Base-by-base conservation (phyloP, 768 basidiomycete genomes). In the Podaxis sp. region DNA sequence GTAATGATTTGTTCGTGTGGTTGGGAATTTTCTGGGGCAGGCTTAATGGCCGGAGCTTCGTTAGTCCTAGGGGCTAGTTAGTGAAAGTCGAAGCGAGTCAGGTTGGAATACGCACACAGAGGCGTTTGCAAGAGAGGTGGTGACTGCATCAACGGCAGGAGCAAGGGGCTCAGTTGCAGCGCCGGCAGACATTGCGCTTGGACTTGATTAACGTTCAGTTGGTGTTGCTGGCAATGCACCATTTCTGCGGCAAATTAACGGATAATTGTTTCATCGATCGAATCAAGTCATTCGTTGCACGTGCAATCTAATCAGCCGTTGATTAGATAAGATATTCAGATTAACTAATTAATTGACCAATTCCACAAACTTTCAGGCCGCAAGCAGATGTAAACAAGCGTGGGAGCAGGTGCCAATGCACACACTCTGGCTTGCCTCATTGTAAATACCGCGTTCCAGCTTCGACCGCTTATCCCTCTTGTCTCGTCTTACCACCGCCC, bases 1-100 rank as follows among this genome's bases (percentile, higher is more conserved):
- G 97, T 99, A 50, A 99, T 89, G 58, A 95, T 82, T 74, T 98
- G 96, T 54, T 79, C 82, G 56, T 80, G 76, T 24, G 69, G 44
- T 7, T 58, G 48, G 20, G 49, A 17, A n/a, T 51, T 66, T 53
- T 64, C 62, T 11, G 66, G 37, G 49, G 64, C 41, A 52, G 62
- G 52, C 17, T 64, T 55, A 54, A 55, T 40, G 13, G 33, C 22
- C 17, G 49, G 58, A 8, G 4, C 5, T 30, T 51, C 58, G 30
- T 37, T 37, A 24, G 48, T 52, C 17, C 58, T 59, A 15, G 12
- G 13, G 7, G 17, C 59, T 46, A 11, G 28, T 60, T 4, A 62
- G 24, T 33, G 11, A 40, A 24, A 22, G 51, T 8, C 33, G n/a
- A 7, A 11, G 10, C 6, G 30, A 12, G 30, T 28, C 33, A 6